A percentile compares a stretch with the other conserved stretches of the same genome.
Evolutionary conservation across 805 yeast species (phyloP).

Genomic region (Brettanomyces naardenensis): DNA sequence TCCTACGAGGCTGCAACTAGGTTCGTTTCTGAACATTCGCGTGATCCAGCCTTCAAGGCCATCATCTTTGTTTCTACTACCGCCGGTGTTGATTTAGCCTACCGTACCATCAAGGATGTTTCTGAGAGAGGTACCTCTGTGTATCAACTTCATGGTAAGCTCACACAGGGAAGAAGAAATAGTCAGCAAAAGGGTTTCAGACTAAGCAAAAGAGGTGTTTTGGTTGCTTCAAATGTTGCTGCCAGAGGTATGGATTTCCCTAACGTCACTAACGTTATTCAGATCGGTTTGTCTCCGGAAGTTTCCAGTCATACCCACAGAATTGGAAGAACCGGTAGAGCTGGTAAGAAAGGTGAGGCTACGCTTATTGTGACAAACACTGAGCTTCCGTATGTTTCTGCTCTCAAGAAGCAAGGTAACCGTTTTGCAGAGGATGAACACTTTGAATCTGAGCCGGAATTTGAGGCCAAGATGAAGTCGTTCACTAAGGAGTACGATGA

Average conservation of each 20-base stretch:
- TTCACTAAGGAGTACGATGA: slow-evolving; percentile 17
- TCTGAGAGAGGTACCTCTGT: slow-evolving; percentile 9
- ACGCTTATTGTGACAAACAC: slow-evolving; percentile 45
- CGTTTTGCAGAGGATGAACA: slow-evolving; percentile 34
- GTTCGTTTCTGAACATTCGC: slow-evolving; percentile 32
- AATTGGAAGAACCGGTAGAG: slow-evolving; percentile 95
- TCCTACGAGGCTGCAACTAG: slow-evolving; percentile 50
- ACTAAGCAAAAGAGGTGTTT: slow-evolving; percentile 39
- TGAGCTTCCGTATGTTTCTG: slow-evolving; percentile 49
- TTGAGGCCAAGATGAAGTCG: slow-evolving; percentile 28
- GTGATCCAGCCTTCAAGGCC: slow-evolving; percentile 50
- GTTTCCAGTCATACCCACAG: slow-evolving; percentile 83
- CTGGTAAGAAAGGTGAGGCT: slow-evolving; percentile 74
- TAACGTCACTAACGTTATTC: slow-evolving; percentile 76
- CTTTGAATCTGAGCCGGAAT: slow-evolving; percentile 30
- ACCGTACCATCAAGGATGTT: slow-evolving; percentile 28
- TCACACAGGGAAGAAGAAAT: slow-evolving; percentile 57
- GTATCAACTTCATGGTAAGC: slow-evolving; percentile 52
- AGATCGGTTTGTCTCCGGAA: slow-evolving; percentile 69
- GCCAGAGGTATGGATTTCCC: slow-evolving; percentile 98
- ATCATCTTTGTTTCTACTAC: slow-evolving; percentile 80
- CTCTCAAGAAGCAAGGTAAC: slow-evolving; percentile 48
- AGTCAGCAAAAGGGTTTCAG: slow-evolving; percentile 24
- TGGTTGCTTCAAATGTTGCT: slow-evolving; percentile 86
- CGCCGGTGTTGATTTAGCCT: slow-evolving; percentile 52